phyloP scores from a whole-genome alignment of 2,329 filamentous ascomycete species.

The Aspergillus pseudoviridinutans region DNA sequence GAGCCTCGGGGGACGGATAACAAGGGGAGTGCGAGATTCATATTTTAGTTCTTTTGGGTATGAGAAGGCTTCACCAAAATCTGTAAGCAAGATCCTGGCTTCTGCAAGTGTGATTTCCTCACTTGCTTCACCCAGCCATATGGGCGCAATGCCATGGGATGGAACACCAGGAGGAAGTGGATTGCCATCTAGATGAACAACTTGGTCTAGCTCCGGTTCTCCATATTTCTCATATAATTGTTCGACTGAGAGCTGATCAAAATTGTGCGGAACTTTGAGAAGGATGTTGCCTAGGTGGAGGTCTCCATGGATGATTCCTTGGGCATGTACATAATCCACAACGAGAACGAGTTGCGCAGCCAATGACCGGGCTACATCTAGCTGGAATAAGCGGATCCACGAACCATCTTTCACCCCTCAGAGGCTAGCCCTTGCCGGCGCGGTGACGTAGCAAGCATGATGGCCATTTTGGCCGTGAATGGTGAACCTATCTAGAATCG shows the following conservation, averaged over 20 bases:
- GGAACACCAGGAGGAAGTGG: slow-evolving; percentile 27
- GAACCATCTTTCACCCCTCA: slow-evolving; percentile 16
- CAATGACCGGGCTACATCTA: slow-evolving; percentile 20
- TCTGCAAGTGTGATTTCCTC: slow-evolving; percentile 27
- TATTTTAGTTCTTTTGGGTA: slow-evolving; percentile 17
- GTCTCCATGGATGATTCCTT: slow-evolving; percentile 31
- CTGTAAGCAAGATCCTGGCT: slow-evolving; percentile 24
- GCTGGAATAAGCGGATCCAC: slow-evolving; percentile 20
- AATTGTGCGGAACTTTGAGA: slow-evolving; percentile 16
- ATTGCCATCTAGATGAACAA: slow-evolving; percentile 20
- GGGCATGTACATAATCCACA: slow-evolving; percentile 20
- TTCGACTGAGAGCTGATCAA: slow-evolving; percentile 16
- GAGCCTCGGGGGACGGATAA: slow-evolving; percentile 33
- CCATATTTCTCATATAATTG: slow-evolving; percentile 19
- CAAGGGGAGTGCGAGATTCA: slow-evolving; percentile 29
- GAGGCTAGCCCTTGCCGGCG: slow-evolving; percentile 17
- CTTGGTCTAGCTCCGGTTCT: slow-evolving; percentile 14
- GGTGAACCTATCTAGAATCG: slow-evolving; percentile 17
- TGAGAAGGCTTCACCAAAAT: slow-evolving; percentile 38
- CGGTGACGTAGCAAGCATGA: slow-evolving; percentile 22
- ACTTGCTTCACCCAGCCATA: slow-evolving; percentile 35
- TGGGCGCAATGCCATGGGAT: slow-evolving; percentile 23
- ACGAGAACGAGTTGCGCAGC: slow-evolving; percentile 28
- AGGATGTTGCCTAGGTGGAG: slow-evolving; percentile 37
- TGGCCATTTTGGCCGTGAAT: slow-evolving; percentile 22